Base-by-base conservation (phyloP, 805 yeast species). In the Wickerhamomyces ciferrii region DNA sequence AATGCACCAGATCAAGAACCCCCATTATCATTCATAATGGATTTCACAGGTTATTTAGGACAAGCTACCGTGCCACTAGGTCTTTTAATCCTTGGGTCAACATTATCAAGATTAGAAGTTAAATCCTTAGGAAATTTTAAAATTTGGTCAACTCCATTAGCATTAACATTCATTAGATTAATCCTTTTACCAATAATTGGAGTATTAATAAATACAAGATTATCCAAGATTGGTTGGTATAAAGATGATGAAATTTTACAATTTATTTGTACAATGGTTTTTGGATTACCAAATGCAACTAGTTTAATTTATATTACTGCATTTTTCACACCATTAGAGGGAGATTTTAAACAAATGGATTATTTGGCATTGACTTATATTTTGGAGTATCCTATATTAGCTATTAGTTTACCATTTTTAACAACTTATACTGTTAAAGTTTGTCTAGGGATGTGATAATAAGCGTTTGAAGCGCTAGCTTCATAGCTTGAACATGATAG, bases 21-120 rank as follows among this genome's bases (percentile, higher is more conserved):
- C 0, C 91, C 96, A 4, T 70, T 92, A 39, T 86, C 91, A 15
- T 92, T 92, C 53, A 53, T 92, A 5, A 86, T 92, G 78, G 97
- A 92, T 60, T 80, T 81, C 49, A 71, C 91, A 2, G 61, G 77
- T 10, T 94, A 91, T 60, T 69, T 94, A 4, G 96, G 96, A 0
- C 80, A 82, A 3, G 96, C 97, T 0, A 82, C 88, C 39, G 98
- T 92, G 31, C 98, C 97, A 2, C 68, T 89, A 46, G 99, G 98
- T 5, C 71, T 92, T 48, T 63, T 89, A 43, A 62, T 94, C 42
- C 65, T 94, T 23, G 99, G 99, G 1, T 96, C 92, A 4, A 90
- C 97, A 7, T 79, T 92, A 41, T 86, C 97, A 1, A 69, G 97
- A 43, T 72, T 92, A 41, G 68, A 78, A 48, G 18, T 31, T 21